phyloP scores from a whole-genome alignment of 1,284 basidiomycete genomes.

The Puccinia polysora region DNA sequence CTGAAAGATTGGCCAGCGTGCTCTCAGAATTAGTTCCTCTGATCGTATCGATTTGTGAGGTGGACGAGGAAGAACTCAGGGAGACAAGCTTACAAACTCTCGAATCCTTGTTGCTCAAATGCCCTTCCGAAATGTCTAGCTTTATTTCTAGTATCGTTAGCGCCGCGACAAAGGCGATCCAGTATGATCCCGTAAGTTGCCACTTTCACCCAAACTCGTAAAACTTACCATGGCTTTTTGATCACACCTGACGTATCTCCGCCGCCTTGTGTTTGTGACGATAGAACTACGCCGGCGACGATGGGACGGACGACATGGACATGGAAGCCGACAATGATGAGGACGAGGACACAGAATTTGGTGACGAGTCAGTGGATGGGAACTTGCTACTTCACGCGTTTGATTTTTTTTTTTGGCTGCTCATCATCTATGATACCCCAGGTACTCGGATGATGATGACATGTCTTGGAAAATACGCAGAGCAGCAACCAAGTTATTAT shows the following conservation, averaged over 20 bases:
- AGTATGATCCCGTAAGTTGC: slow-evolving; percentile 78
- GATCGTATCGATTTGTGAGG: slow-evolving; percentile 63
- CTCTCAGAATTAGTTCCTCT: slow-evolving; percentile 62
- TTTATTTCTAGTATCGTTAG: slow-evolving; percentile 68
- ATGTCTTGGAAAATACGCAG: slow-evolving; percentile 97
- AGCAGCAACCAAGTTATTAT: slow-evolving; percentile 81
- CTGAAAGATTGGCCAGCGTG: slow-evolving; percentile 55
- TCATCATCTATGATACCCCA: slow-evolving; percentile 52
- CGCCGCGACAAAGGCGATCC: slow-evolving; percentile 70
- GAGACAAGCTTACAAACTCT: slow-evolving; percentile 74
- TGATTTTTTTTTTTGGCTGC: not conserved
- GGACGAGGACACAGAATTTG: slow-evolving; percentile 70
- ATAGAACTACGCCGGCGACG: slow-evolving; percentile 77
- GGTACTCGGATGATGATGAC: slow-evolving; percentile 96
- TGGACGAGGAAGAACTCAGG: slow-evolving; percentile 73
- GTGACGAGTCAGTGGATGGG: slow-evolving; percentile 62
- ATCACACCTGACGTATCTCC: not conserved
- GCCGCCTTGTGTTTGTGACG: slow-evolving; percentile 17
- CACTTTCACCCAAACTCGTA: not conserved
- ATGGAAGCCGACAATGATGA: slow-evolving; percentile 62
- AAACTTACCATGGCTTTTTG: not conserved
- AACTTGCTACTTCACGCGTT: slow-evolving; percentile 11
- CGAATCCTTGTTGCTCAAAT: slow-evolving; percentile 74
- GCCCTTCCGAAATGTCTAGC: slow-evolving; percentile 72
- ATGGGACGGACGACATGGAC: slow-evolving; percentile 72